Percentiles rank a stretch among this genome's conserved stretches.
Evolutionary conservation across 1,284 basidiomycete species (phyloP).

Genomic region (Fomitopsis schrenkii): DNA sequence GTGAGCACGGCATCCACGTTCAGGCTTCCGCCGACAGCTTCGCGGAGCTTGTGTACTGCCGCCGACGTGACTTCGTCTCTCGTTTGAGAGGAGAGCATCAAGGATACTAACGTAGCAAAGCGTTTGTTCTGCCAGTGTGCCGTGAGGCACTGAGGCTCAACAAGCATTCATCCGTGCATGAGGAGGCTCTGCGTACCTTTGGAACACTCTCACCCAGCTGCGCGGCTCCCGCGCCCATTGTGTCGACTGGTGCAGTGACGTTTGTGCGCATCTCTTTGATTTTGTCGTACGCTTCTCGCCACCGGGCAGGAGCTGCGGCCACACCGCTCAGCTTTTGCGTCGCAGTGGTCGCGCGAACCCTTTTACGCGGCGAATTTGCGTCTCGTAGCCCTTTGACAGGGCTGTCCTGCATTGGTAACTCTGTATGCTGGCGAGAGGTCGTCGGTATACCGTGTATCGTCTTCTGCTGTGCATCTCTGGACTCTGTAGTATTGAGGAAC

Average conservation of each 20-base stretch:
- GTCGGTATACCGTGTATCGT: not conserved
- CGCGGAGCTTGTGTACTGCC: constrained; percentile 76
- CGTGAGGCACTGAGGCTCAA: not conserved
- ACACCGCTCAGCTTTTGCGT: too few species aligned
- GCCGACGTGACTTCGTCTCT: constrained; percentile 89
- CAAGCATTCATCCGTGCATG: not conserved
- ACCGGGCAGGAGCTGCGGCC: constrained; percentile 57
- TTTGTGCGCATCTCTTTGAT: constrained; percentile 78
- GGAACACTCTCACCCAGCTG: constrained; percentile 60
- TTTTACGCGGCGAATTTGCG: constrained; percentile 30
- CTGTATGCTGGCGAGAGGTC: not conserved
- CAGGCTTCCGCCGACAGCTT: constrained; percentile 72
- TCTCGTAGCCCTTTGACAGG: not conserved
- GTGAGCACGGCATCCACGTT: constrained; percentile 69
- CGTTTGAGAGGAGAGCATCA: constrained; percentile 96
- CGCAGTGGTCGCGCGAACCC: constrained; percentile 37
- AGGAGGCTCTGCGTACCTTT: constrained; percentile 41
- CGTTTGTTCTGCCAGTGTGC: constrained; percentile 56
- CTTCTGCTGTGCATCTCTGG: too few species aligned
- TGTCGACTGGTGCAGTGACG: constrained; percentile 83
- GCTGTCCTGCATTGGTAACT: not conserved
- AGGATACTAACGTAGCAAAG: constrained; percentile 83
- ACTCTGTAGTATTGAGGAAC: too few species aligned
- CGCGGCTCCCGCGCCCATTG: constrained; percentile 82
- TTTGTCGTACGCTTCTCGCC: constrained; percentile 72